Conservation (phyloP, 805 yeast genomes). For the Wickerhamomyces ciferrii region DNA sequence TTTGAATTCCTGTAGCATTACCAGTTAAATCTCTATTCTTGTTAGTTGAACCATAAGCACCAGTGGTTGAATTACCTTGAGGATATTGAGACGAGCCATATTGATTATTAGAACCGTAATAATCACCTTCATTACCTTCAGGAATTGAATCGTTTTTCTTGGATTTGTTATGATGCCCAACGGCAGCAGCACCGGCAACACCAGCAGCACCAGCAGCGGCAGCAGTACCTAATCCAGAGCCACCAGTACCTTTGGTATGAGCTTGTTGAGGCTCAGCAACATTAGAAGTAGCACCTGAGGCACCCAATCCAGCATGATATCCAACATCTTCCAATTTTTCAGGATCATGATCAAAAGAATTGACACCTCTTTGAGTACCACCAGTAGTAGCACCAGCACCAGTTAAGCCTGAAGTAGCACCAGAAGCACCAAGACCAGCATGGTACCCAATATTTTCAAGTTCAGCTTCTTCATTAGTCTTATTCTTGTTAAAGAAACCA, state of each 20-base stretch:
- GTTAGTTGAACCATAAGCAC: slow-evolving; percentile 1
- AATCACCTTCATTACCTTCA: background rate
- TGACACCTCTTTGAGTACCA: slow-evolving; percentile 1
- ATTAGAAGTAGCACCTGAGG: background rate
- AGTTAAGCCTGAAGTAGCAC: background rate
- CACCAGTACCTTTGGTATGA: background rate
- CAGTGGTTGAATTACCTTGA: background rate
- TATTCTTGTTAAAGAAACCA: slow-evolving; percentile 12
- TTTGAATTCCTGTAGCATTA: background rate
- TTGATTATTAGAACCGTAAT: background rate
- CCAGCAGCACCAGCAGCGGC: slow-evolving; percentile 3
- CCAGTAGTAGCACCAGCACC: slow-evolving; percentile 1
- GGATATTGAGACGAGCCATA: background rate
- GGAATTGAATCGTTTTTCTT: slow-evolving; percentile 1
- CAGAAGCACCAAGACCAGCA: slow-evolving; percentile 5
- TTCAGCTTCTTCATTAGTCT: slow-evolving; percentile 2
- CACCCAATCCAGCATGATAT: background rate
- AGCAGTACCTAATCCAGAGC: background rate
- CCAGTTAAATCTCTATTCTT: background rate
- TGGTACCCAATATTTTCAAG: slow-evolving; percentile 12
- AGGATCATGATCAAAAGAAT: background rate
- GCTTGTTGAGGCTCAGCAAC: background rate
- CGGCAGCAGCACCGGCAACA: background rate
- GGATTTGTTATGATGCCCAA: background rate
- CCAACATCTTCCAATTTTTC: background rate